Conservation (phyloP, 2,329 filamentous ascomycete species). For the Xylaria sp. region DNA sequence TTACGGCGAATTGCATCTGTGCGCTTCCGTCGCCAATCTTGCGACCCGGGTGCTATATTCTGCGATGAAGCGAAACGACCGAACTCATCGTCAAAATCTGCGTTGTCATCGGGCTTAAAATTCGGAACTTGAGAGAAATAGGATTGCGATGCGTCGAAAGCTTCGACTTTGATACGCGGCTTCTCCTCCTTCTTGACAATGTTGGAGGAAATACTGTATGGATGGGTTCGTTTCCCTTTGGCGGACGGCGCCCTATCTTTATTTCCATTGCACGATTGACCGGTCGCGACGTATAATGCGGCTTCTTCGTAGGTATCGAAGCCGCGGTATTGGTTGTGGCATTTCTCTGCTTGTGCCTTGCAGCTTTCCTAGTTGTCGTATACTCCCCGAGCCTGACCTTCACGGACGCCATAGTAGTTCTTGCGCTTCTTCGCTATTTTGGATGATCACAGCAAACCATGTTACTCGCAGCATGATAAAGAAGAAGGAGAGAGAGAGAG, state of each 20-base stretch:
- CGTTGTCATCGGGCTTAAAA: slow-evolving; percentile 39
- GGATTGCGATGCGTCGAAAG: slow-evolving; percentile 40
- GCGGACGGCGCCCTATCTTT: not conserved
- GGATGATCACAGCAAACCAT: not conserved
- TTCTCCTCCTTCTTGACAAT: not conserved
- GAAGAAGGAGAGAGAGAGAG: not conserved
- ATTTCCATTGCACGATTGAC: not conserved
- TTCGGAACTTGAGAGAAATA: slow-evolving; percentile 42
- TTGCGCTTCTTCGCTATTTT: slow-evolving; percentile 15
- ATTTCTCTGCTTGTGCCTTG: slow-evolving; percentile 24
- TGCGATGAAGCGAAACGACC: slow-evolving; percentile 45
- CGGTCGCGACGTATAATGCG: slow-evolving; percentile 27
- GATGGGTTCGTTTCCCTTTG: slow-evolving; percentile 8
- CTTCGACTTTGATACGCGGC: slow-evolving; percentile 21
- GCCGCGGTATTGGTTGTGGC: slow-evolving; percentile 17
- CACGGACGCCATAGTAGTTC: slow-evolving; percentile 39
- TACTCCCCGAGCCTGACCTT: slow-evolving; percentile 38
- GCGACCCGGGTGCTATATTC: slow-evolving; percentile 28
- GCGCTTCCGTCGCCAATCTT: slow-evolving; percentile 26
- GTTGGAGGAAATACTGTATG: not conserved
- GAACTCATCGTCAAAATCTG: slow-evolving; percentile 44
- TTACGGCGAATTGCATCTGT: slow-evolving; percentile 32
- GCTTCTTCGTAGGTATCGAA: slow-evolving; percentile 29
- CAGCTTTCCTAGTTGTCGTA: slow-evolving; percentile 39
- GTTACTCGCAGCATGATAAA: not conserved